Evolutionary conservation across 2,329 filamentous ascomycete genomes (phyloP).

Genomic region (Ceratocystis albifundus): DNA sequence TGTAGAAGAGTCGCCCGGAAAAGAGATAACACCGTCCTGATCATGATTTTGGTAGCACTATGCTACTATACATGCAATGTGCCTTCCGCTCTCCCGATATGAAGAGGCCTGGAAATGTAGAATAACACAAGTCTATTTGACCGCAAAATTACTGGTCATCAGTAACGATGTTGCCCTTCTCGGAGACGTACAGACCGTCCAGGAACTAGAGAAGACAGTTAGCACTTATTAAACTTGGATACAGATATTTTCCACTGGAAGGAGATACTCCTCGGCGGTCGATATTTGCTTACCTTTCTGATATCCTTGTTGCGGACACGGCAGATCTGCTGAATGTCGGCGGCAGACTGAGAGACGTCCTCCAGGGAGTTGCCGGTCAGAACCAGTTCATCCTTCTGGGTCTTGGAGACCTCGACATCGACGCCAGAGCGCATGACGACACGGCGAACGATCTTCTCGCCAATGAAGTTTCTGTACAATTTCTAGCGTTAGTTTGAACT

Average conservation of each 20-base stretch:
- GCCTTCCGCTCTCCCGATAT: conserved; percentile 50
- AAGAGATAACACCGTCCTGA: conserved; percentile 24
- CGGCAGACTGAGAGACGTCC: conserved; percentile 92
- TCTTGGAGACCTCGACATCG: conserved; percentile 76
- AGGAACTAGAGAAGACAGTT: conserved; percentile 57
- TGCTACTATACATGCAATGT: conserved; percentile 51
- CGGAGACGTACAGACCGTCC: conserved; percentile 99
- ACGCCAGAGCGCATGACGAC: conserved; percentile 85
- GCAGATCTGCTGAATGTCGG: conserved; percentile 99
- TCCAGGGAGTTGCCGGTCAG: conserved; percentile 91
- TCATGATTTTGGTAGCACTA: conserved; percentile 34
- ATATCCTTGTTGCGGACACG: conserved; percentile 99
- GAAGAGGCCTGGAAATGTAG: conserved; percentile 45
- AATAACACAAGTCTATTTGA: conserved; percentile 36
- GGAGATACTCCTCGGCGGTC: neutral
- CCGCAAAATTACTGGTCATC: conserved; percentile 48
- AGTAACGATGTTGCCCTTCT: conserved; percentile 84
- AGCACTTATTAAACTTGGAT: conserved; percentile 20
- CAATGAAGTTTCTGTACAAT: conserved; percentile 76
- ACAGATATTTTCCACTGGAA: neutral
- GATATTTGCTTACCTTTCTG: conserved; percentile 61
- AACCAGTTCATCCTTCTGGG: conserved; percentile 95
- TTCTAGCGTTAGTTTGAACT: conserved; percentile 28
- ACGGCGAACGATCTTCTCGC: conserved; percentile 96
- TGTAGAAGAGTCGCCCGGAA: conserved; percentile 24